Conservation (phyloP, 2,329 filamentous ascomycete genomes). For the Nannizzia gypsea region DNA sequence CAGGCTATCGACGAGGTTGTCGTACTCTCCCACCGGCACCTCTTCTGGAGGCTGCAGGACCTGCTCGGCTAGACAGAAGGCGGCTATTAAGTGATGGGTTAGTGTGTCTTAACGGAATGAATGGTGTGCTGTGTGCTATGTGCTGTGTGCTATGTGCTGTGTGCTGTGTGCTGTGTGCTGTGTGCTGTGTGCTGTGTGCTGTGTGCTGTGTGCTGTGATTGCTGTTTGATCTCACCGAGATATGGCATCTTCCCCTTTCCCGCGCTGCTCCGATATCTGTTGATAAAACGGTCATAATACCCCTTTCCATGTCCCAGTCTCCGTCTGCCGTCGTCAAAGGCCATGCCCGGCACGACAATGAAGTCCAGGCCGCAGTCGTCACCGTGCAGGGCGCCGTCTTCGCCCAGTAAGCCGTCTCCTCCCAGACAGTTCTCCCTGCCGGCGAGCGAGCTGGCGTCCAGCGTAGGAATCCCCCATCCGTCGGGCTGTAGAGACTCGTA, state of each 20-base stretch:
- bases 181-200: not conserved
- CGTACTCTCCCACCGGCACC: slow-evolving; percentile 63
- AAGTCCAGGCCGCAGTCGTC: slow-evolving; percentile 54
- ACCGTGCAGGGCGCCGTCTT: slow-evolving; percentile 11
- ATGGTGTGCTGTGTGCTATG: not conserved
- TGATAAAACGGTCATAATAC: slow-evolving; percentile 91
- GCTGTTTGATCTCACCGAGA: slow-evolving; percentile 42
- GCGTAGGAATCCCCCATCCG: slow-evolving; percentile 89
- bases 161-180: not conserved
- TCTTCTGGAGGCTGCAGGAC: slow-evolving; percentile 53
- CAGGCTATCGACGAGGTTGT: slow-evolving; percentile 69
- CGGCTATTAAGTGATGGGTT: slow-evolving; percentile 41
- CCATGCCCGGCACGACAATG: slow-evolving; percentile 84
- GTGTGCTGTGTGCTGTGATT: too few species aligned
- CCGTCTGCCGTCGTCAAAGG: slow-evolving; percentile 65
- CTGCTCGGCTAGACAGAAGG: slow-evolving; percentile 77
- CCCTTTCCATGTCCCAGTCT: slow-evolving; percentile 89
- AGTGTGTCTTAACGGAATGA: slow-evolving; percentile 13
- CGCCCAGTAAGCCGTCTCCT: slow-evolving; percentile 38
- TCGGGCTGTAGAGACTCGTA: slow-evolving; percentile 67
- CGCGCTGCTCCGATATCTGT: slow-evolving; percentile 50
- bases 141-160: too few species aligned
- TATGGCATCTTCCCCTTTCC: slow-evolving; percentile 40
- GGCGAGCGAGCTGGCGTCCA: slow-evolving; percentile 53
- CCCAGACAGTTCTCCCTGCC: slow-evolving; percentile 63